These are phyloP conservation scores for Hirsutella thompsonii DNA, from an alignment of 2,329 filamentous ascomycete genomes.

Conservation along the genomic window DNA sequence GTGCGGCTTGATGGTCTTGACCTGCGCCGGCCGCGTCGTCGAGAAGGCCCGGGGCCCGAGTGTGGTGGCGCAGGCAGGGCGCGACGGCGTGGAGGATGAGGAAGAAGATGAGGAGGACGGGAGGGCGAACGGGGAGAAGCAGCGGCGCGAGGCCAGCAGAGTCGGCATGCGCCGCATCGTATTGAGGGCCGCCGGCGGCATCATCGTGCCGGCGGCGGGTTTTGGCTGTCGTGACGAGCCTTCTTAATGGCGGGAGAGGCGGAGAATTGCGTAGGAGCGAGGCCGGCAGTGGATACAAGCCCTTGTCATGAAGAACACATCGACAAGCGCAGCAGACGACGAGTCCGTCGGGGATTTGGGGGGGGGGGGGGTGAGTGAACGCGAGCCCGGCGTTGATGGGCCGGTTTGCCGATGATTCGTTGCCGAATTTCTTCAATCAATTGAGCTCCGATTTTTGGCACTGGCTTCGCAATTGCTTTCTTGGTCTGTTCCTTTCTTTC, in stretches of 20 bases:
- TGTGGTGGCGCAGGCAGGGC: background rate
- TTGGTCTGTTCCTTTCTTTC: no score
- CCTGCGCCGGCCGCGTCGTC: conserved; percentile 19
- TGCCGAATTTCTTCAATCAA: background rate
- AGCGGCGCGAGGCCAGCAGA: conserved; percentile 6
- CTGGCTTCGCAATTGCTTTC: no score
- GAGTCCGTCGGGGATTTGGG: no score
- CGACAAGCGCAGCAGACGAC: no score
- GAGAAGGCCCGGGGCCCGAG: conserved; percentile 18
- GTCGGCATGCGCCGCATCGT: conserved; percentile 8
- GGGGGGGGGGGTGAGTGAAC: no score
- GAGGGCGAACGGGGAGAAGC: conserved; percentile 3
- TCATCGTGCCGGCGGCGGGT: conserved; percentile 6
- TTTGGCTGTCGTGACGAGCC: background rate
- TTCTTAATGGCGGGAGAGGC: no score
- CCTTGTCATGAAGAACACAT: no score
- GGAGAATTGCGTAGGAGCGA: no score
- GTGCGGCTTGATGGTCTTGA: conserved; percentile 28
- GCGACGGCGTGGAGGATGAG: background rate
- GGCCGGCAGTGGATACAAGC: no score
- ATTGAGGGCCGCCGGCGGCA: conserved; percentile 1
- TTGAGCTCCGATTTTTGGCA: conserved; percentile 1
- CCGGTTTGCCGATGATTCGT: no score
- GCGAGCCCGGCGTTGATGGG: no score
- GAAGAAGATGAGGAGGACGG: background rate